Percentiles rank a stretch among this genome's conserved stretches.
phyloP scores from a whole-genome alignment of 352 stramenopile genomes.

The Phytophthora sp. region DNA sequence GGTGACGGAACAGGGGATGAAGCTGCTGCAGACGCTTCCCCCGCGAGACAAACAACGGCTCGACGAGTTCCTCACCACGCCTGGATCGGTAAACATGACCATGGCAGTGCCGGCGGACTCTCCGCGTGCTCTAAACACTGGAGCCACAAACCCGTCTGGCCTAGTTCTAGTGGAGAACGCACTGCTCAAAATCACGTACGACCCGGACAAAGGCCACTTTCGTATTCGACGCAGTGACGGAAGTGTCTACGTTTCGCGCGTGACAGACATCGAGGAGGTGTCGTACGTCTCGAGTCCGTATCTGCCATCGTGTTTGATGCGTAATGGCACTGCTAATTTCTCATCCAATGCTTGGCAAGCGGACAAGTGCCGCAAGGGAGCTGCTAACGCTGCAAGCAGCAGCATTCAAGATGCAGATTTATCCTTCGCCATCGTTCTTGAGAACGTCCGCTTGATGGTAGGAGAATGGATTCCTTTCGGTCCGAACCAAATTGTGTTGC shows the following conservation, averaged over 20 bases:
- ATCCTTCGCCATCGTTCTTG: constrained; percentile 96
- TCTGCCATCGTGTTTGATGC: constrained; percentile 94
- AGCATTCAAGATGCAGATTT: constrained; percentile 93
- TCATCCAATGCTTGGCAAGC: constrained; percentile 95
- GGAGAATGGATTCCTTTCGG: constrained; percentile 98
- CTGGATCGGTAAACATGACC: neutral
- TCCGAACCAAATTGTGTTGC: constrained; percentile 96
- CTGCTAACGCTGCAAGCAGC: constrained; percentile 48
- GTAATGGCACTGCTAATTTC: constrained; percentile 88
- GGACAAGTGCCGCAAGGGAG: constrained; percentile 84
- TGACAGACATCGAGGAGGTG: constrained; percentile 97
- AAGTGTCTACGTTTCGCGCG: constrained; percentile 91
- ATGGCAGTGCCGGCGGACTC: constrained; percentile 1
- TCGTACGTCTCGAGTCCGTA: constrained; percentile 98
- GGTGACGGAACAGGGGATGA: constrained; percentile 50
- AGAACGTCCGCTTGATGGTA: constrained; percentile 97
- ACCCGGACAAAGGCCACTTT: constrained; percentile 88
- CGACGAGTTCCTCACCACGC: constrained; percentile 61
- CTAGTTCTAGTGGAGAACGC: constrained; percentile 92
- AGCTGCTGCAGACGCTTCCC: constrained; percentile 49
- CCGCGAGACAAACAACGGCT: constrained; percentile 55
- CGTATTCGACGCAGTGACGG: constrained; percentile 86
- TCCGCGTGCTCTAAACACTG: neutral
- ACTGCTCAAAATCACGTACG: constrained; percentile 93
- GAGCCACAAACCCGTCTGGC: constrained; percentile 37